Conservation (phyloP, 2,329 filamentous ascomycete species). For the Parascedosporium putredinis region DNA sequence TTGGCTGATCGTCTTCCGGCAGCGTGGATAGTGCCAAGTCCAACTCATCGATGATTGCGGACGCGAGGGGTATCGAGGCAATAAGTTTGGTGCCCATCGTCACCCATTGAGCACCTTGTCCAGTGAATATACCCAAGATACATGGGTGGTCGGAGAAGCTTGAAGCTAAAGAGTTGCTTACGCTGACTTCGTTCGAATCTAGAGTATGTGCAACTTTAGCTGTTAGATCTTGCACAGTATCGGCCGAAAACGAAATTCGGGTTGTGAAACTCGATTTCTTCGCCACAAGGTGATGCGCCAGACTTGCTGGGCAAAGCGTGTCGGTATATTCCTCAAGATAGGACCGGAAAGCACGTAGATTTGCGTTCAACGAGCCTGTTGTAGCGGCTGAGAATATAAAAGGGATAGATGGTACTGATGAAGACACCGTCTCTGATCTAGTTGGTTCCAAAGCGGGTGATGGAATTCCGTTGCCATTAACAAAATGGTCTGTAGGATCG, state of each 20-base stretch:
- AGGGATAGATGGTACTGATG: constrained; percentile 9
- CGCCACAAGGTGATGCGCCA: neutral
- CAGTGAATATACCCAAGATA: constrained; percentile 22
- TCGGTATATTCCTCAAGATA: neutral
- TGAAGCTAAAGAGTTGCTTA: neutral
- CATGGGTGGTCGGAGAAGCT: neutral
- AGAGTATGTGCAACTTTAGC: neutral
- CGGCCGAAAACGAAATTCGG: neutral
- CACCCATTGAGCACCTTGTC: constrained; percentile 24
- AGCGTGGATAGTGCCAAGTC: constrained; percentile 14
- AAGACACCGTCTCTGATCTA: neutral
- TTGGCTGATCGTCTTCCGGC: constrained; percentile 15
- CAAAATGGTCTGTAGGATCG: neutral
- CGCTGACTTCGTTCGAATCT: neutral
- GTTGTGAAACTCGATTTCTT: neutral
- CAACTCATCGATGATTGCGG: constrained; percentile 13
- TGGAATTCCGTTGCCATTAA: neutral
- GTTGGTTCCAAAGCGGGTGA: neutral
- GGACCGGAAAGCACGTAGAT: neutral
- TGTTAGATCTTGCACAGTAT: neutral
- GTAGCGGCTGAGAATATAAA: constrained; percentile 13
- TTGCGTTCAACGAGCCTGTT: constrained; percentile 7
- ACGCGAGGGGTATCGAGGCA: constrained; percentile 7
- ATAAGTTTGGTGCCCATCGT: constrained; percentile 21
- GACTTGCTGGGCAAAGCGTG: neutral